A percentile compares a stretch with the other conserved stretches of the same genome.
These are phyloP conservation scores for Paraconiothyrium sp. DNA, from an alignment of 2,329 filamentous ascomycete genomes.

Conservation along the genomic window DNA sequence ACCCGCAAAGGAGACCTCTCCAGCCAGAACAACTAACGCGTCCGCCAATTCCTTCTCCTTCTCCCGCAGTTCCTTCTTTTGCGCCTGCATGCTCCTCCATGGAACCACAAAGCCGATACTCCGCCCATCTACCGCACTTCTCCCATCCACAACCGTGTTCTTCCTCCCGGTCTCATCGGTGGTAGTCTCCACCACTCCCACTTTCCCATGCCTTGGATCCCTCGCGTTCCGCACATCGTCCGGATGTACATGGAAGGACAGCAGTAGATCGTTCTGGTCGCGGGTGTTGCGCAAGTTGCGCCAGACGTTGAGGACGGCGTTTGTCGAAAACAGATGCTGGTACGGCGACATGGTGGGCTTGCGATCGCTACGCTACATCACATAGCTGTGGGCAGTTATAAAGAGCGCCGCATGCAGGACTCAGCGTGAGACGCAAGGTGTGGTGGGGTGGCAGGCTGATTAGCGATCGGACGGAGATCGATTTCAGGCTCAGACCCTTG, in stretches of 20 bases:
- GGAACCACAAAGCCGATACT: constrained; percentile 49
- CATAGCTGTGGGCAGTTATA: constrained; percentile 24
- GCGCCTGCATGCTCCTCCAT: constrained; percentile 48
- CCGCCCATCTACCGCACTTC: constrained; percentile 26
- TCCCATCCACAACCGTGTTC: constrained; percentile 28
- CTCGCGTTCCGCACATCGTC: constrained; percentile 34
- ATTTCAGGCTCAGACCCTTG: constrained; percentile 22
- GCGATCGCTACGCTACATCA: constrained; percentile 15
- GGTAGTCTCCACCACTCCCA: constrained; percentile 24
- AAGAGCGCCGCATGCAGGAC: not conserved
- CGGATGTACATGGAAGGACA: constrained; percentile 47
- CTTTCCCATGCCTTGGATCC: constrained; percentile 30
- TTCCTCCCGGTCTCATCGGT: constrained; percentile 31
- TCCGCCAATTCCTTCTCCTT: constrained; percentile 48
- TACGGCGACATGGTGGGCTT: constrained; percentile 36
- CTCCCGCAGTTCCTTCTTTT: constrained; percentile 41
- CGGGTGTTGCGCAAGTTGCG: constrained; percentile 43
- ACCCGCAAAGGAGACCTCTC: constrained; percentile 47
- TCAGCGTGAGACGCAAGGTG: not conserved
- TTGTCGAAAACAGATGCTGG: constrained; percentile 46
- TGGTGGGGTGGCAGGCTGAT: constrained; percentile 22
- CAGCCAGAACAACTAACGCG: constrained; percentile 43
- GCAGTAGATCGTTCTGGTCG: constrained; percentile 43
- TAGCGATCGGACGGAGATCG: constrained; percentile 16
- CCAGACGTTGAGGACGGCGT: constrained; percentile 47